These are phyloP conservation scores for Solanum ossicruentum DNA, from an alignment of 257 asterid species.

Conservation along the genomic window DNA sequence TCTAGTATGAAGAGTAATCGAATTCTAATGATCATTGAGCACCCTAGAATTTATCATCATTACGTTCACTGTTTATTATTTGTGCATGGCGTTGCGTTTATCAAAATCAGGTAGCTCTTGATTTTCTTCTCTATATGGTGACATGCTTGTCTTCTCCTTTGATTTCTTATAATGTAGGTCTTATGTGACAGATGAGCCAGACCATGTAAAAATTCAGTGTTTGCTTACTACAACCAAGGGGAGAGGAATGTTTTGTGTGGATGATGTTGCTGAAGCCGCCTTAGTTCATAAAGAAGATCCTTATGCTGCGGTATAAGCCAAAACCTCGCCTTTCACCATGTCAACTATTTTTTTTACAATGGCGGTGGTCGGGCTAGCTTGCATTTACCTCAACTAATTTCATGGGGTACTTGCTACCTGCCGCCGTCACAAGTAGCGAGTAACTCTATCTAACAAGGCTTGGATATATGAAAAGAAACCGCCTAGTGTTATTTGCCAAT, in stretches of 20 bases:
- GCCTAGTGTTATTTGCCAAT: neutral
- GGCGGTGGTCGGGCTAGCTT: neutral
- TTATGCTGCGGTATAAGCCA: constrained; percentile 64
- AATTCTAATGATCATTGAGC: neutral
- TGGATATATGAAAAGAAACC: neutral
- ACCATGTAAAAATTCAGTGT: constrained; percentile 32
- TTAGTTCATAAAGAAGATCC: constrained; percentile 84
- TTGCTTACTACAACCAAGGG: constrained; percentile 50
- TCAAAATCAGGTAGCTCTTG: neutral
- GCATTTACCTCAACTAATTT: neutral
- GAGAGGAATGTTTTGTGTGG: constrained; percentile 53
- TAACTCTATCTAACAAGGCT: neutral
- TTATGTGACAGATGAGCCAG: constrained; percentile 71
- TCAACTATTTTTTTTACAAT: neutral
- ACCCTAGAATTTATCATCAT: neutral
- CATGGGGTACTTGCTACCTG: neutral
- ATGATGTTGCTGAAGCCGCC: constrained; percentile 54
- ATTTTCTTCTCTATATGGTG: neutral
- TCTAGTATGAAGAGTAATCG: neutral
- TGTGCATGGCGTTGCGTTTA: neutral
- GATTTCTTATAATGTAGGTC: constrained; percentile 50
- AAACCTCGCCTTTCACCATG: neutral
- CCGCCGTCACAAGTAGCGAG: neutral
- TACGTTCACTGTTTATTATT: neutral
- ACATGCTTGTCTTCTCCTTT: constrained; percentile 19